These are phyloP conservation scores for Trichoderma polysporum DNA, from an alignment of 2,329 filamentous ascomycete genomes.

Conservation along the genomic window DNA sequence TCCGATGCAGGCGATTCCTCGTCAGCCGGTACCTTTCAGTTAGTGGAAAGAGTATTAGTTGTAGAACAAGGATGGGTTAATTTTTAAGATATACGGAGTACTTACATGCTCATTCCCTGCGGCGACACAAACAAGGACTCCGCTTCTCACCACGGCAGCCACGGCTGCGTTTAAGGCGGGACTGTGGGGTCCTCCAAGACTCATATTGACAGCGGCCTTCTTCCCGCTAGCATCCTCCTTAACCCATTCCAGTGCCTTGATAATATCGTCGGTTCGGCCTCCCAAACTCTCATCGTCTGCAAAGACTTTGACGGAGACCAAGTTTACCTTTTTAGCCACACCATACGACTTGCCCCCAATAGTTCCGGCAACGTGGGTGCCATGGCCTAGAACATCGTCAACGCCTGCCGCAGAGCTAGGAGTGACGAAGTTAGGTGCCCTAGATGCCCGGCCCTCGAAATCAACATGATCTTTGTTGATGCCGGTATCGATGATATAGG, in stretches of 20 bases:
- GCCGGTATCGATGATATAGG: constrained; percentile 46
- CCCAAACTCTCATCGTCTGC: constrained; percentile 43
- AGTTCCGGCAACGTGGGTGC: constrained; percentile 42
- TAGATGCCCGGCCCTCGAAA: constrained; percentile 44
- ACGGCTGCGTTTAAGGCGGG: constrained; percentile 51
- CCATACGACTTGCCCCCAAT: constrained; percentile 39
- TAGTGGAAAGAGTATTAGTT: constrained; percentile 24
- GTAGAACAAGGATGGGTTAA: no score
- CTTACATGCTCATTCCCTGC: constrained; percentile 49
- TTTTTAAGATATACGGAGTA: no score
- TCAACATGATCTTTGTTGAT: constrained; percentile 36
- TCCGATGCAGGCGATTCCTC: constrained; percentile 38
- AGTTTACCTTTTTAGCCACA: constrained; percentile 44
- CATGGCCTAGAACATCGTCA: constrained; percentile 41
- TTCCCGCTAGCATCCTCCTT: constrained; percentile 36
- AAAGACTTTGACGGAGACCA: constrained; percentile 50
- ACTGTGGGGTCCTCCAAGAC: constrained; percentile 50
- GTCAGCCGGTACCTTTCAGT: constrained; percentile 24
- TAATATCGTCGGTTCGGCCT: constrained; percentile 41
- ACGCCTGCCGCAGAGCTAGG: constrained; percentile 30
- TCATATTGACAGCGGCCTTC: constrained; percentile 55
- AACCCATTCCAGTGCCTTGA: constrained; percentile 20
- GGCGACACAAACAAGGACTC: constrained; percentile 53
- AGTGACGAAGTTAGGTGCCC: constrained; percentile 32
- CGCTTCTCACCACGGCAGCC: constrained; percentile 42